phyloP scores from a whole-genome alignment of 2,329 filamentous ascomycete genomes.

The Ophiosphaerella herpotricha region DNA sequence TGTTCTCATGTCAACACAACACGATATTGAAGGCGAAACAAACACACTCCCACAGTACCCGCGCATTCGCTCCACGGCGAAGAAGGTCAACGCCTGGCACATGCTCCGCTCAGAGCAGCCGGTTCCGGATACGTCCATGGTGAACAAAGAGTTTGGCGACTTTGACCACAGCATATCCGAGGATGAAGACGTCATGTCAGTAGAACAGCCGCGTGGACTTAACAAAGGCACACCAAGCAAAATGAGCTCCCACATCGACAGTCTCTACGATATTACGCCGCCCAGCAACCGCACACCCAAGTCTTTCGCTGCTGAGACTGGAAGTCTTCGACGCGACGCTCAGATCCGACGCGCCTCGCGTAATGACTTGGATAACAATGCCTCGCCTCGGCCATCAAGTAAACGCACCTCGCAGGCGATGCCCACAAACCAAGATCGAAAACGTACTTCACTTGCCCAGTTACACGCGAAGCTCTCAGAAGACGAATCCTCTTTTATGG shows the following conservation, averaged over 20 bases:
- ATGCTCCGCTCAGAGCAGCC: constrained; percentile 40
- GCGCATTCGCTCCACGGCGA: constrained; percentile 44
- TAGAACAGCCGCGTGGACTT: constrained; percentile 62
- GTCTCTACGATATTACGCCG: constrained; percentile 55
- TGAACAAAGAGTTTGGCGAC: constrained; percentile 46
- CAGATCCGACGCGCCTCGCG: constrained; percentile 51
- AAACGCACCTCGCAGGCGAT: constrained; percentile 41
- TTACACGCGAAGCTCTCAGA: constrained; percentile 60
- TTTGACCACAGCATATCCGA: constrained; percentile 47
- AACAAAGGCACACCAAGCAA: constrained; percentile 47
- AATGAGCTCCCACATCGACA: constrained; percentile 58
- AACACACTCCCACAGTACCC: constrained; percentile 39
- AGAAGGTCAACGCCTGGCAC: constrained; percentile 46
- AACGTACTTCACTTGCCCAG: constrained; percentile 59
- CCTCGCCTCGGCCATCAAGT: constrained; percentile 46
- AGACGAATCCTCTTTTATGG: constrained; percentile 58
- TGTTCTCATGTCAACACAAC: constrained; percentile 45
- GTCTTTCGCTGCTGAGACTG: constrained; percentile 38
- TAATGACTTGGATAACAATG: constrained; percentile 45
- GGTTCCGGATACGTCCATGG: constrained; percentile 44
- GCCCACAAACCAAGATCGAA: constrained; percentile 36
- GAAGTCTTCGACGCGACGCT: constrained; percentile 51
- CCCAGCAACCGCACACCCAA: constrained; percentile 44
- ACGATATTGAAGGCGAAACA: constrained; percentile 43
- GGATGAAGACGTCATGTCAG: constrained; percentile 55